These are phyloP conservation scores for Climacium dendroides DNA, from an alignment of 225 moss, liverwort and hornwort species.

Conservation along the genomic window DNA sequence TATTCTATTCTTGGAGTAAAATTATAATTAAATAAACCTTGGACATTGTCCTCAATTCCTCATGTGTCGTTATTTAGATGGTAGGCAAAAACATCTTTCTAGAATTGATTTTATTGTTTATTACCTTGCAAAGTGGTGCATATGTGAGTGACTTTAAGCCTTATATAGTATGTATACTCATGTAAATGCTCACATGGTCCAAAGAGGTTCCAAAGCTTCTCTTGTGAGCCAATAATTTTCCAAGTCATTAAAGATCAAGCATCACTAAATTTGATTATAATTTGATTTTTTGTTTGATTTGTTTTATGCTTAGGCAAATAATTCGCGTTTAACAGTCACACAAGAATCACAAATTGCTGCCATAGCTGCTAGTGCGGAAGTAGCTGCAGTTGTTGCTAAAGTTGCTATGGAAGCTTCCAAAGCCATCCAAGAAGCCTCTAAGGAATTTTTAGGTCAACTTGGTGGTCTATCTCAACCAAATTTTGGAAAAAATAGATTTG, in stretches of 20 bases:
- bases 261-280: neutral
- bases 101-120: neutral
- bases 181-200: neutral
- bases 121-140: neutral
- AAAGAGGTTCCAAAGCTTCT: accelerated
- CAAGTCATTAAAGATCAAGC: neutral
- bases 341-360: neutral
- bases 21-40: neutral
- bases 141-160: neutral
- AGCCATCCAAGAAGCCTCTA: neutral
- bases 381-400: neutral
- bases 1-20: too few relatives aligned
- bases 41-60: neutral
- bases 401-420: neutral
- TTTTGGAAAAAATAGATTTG: neutral
- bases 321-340: neutral
- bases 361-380: neutral
- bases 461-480: neutral
- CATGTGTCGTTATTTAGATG: neutral
- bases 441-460: neutral
- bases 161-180: too few relatives aligned
- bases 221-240: neutral
- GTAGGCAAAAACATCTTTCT: neutral
- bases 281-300: neutral
- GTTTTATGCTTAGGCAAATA: neutral